These are phyloP conservation scores for Talaromyces proteolyticus DNA, from an alignment of 495 filamentous ascomycete genomes.

Conservation along the genomic window DNA sequence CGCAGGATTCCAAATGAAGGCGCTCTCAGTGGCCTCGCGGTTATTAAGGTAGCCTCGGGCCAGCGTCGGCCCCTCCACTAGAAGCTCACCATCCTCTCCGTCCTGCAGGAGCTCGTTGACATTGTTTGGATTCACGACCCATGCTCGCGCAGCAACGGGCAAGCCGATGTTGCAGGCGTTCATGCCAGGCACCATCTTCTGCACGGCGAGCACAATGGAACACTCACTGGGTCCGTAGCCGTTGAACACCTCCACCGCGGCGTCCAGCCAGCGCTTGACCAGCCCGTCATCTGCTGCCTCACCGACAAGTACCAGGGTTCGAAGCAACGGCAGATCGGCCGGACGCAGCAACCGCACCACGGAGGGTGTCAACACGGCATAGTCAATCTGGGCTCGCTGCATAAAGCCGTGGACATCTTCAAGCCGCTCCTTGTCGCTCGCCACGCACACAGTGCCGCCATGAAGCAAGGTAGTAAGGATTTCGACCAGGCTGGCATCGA, in stretches of 20 bases:
- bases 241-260: conserved; percentile 29
- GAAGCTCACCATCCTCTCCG: conserved; percentile 45
- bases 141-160: conserved; percentile 11
- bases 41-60: conserved; percentile 45
- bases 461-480: conserved; percentile 37
- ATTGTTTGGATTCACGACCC: conserved; percentile 42
- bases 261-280: conserved; percentile 27
- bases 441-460: conserved; percentile 43
- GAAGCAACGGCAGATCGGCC: conserved; percentile 38
- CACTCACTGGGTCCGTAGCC: conserved; percentile 46
- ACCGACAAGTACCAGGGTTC: conserved; percentile 41
- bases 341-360: conserved; percentile 37
- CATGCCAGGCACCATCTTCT: conserved; percentile 29
- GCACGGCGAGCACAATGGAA: conserved; percentile 36
- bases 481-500: conserved; percentile 41
- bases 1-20: conserved; percentile 39
- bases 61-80: conserved; percentile 47
- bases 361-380: conserved; percentile 43
- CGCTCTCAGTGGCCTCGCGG: conserved; percentile 31
- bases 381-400: conserved; percentile 35
- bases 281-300: conserved; percentile 39
- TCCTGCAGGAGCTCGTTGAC: conserved; percentile 38
- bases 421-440: conserved; percentile 40
- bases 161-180: conserved; percentile 9
- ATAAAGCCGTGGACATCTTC: conserved; percentile 43